These are phyloP conservation scores for Hanseniaspora mollemarum DNA, from an alignment of 805 yeast genomes.

Conservation along the genomic window DNA sequence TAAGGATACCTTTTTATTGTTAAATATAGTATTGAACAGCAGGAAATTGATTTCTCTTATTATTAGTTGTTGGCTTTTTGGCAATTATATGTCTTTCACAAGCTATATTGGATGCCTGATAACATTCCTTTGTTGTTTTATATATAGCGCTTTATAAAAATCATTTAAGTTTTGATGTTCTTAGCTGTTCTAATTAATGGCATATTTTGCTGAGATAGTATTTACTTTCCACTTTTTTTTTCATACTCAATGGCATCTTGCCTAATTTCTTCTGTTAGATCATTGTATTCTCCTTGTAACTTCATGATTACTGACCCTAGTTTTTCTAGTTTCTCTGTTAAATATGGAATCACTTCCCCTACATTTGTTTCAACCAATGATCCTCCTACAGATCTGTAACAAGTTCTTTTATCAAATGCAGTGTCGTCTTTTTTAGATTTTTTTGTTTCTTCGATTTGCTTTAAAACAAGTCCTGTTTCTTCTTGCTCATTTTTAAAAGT, in stretches of 20 bases:
- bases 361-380: constrained; percentile 76
- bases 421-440: constrained; percentile 30
- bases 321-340: constrained; percentile 46
- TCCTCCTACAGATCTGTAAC: constrained; percentile 90
- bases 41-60: constrained; percentile 52
- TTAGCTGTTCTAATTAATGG: no score
- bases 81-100: constrained; percentile 32
- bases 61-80: constrained; percentile 45
- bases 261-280: constrained; percentile 14
- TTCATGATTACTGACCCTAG: constrained; percentile 20
- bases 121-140: constrained; percentile 40
- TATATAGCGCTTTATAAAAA: constrained; percentile 6
- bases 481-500: constrained; percentile 41
- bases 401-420: constrained; percentile 44
- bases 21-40: constrained; percentile 2
- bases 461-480: constrained; percentile 44
- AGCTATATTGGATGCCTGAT: constrained; percentile 39
- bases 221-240: constrained; percentile 2
- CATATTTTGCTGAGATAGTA: no score
- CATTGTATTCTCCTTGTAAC: constrained; percentile 13
- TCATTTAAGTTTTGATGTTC: not conserved
- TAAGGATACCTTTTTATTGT: not conserved
- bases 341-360: constrained; percentile 56
- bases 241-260: constrained; percentile 15
- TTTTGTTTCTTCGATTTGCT: constrained; percentile 36